Evolutionary conservation across 306 rosid species (phyloP).

Genomic region (Medicago arabica): DNA sequence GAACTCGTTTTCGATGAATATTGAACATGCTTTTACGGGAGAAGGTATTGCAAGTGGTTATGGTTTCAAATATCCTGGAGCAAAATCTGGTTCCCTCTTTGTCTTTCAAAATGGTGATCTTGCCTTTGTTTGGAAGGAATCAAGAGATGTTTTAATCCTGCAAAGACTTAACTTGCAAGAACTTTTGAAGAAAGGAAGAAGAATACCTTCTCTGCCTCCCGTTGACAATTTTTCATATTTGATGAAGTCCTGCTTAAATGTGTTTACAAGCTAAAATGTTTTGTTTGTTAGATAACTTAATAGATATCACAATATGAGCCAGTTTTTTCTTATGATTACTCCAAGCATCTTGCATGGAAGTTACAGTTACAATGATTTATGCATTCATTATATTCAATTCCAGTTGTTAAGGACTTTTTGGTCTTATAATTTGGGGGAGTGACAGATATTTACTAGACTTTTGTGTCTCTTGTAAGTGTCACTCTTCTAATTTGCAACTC

Average conservation of each 20-base stretch:
- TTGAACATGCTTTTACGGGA: conserved; percentile 63
- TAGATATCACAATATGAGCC: neutral
- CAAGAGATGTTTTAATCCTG: conserved; percentile 79
- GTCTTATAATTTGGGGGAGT: neutral
- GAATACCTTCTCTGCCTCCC: conserved; percentile 76
- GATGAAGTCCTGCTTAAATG: conserved; percentile 95
- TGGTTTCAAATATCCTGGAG: conserved; percentile 93
- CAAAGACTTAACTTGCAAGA: conserved; percentile 87
- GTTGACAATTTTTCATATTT: conserved; percentile 81
- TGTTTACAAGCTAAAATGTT: conserved; percentile 61
- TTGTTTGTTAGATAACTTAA: neutral
- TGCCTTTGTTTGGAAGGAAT: conserved; percentile 94
- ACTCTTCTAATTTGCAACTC: neutral
- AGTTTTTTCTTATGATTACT: conserved; percentile 5
- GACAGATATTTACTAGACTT: neutral
- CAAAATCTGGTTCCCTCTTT: conserved; percentile 90
- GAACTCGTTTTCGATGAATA: conserved; percentile 58
- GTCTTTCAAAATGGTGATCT: conserved; percentile 76
- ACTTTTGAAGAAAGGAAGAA: conserved; percentile 82
- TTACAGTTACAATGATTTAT: neutral
- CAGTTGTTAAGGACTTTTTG: neutral
- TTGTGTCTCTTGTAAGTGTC: neutral
- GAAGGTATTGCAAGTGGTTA: conserved; percentile 97
- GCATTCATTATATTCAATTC: neutral
- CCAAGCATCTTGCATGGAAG: neutral